Percentiles rank a stretch among this genome's conserved stretches.
Evolutionary conservation across 2,329 filamentous ascomycete genomes (phyloP).

Genomic region (Lizonia empirigonia): DNA sequence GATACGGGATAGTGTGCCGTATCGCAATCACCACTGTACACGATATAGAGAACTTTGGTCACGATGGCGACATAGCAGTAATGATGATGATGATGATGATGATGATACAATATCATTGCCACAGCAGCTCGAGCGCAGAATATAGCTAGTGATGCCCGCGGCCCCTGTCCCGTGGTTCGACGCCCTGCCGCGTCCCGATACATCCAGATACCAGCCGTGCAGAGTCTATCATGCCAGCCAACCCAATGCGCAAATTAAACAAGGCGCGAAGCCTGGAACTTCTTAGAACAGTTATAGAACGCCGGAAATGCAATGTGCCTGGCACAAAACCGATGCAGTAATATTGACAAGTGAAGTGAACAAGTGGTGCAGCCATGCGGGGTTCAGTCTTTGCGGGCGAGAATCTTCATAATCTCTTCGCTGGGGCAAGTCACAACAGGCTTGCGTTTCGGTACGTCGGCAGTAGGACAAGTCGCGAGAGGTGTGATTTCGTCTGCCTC

Average conservation of each 20-base stretch:
- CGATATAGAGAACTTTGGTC: too few relatives aligned
- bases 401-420: conserved; percentile 35
- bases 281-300: background rate
- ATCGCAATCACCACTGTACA: too few relatives aligned
- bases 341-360: conserved; percentile 31
- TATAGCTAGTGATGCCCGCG: too few relatives aligned
- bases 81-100: too few relatives aligned
- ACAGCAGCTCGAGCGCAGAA: too few relatives aligned
- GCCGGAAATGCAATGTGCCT: conserved; percentile 21
- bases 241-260: conserved; percentile 6
- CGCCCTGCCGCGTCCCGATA: background rate
- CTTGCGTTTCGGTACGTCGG: conserved; percentile 23
- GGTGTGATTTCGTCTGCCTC: conserved; percentile 11
- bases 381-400: conserved; percentile 25
- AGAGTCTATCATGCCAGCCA: conserved; percentile 15
- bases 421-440: conserved; percentile 27
- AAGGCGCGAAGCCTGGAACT: conserved; percentile 4
- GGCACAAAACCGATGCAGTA: conserved; percentile 23
- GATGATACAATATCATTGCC: conserved; percentile 8
- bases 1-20: too few relatives aligned
- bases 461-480: conserved; percentile 18
- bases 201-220: conserved; percentile 4
- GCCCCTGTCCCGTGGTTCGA: background rate
- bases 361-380: conserved; percentile 19
- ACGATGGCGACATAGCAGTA: too few relatives aligned